Percentiles rank a stretch among this genome's conserved stretches.
Evolutionary conservation across 2,329 filamentous ascomycete genomes (phyloP).

Genomic region (Nothopassalora personata): DNA sequence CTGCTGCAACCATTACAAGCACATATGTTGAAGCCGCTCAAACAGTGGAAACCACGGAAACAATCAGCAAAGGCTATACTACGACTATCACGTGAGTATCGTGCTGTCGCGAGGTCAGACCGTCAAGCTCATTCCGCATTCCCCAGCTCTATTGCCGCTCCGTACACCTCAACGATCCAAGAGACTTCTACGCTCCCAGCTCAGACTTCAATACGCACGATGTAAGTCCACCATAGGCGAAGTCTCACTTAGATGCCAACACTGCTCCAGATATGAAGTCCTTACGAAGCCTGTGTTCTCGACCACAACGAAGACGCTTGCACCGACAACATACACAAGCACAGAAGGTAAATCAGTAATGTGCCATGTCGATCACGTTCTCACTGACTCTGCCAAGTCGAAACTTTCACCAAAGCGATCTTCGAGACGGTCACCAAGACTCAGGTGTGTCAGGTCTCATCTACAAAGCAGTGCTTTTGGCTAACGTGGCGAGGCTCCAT

Average conservation of each 20-base stretch:
- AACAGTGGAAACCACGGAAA: not conserved
- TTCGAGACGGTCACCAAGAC: not conserved
- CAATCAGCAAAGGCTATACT: slow-evolving; percentile 1
- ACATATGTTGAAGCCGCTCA: not conserved
- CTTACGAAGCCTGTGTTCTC: not conserved
- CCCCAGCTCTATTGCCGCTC: not conserved
- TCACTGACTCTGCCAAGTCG: not conserved
- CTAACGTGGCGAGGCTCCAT: not conserved
- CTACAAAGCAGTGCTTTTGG: not conserved
- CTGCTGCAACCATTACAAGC: not conserved
- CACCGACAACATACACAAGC: not conserved
- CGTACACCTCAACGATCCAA: not conserved
- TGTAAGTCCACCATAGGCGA: not conserved
- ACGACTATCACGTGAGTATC: not conserved
- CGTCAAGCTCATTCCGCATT: not conserved
- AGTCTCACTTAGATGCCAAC: not conserved
- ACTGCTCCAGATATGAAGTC: not conserved
- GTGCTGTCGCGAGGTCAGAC: not conserved
- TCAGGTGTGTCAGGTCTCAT: not conserved
- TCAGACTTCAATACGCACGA: not conserved
- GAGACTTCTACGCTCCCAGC: not conserved
- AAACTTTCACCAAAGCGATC: not conserved
- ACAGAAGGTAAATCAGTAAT: not conserved
- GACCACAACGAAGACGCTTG: not conserved
- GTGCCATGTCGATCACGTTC: not conserved